A percentile compares a stretch with the other conserved stretches of the same genome.
phyloP scores from a whole-genome alignment of 2,329 filamentous ascomycete genomes.

The Sporothrix curviconia region DNA sequence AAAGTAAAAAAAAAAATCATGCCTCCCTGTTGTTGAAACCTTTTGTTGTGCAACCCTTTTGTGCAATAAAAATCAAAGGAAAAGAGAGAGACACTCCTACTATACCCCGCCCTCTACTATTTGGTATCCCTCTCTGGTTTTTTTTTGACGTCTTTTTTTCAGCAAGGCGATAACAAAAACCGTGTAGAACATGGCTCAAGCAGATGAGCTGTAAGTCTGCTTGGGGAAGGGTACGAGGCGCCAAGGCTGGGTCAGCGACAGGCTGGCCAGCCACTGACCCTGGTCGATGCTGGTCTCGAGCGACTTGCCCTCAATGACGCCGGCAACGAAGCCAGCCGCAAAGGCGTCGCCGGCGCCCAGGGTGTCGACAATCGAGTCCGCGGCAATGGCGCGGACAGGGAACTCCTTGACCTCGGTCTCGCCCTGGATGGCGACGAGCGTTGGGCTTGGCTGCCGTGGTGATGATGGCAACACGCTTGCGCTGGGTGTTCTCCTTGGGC shows the following conservation, averaged over 20 bases:
- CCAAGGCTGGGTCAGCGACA: constrained; percentile 94
- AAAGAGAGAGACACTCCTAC: background rate
- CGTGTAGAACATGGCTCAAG: constrained; percentile 15
- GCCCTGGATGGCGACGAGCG: constrained; percentile 72
- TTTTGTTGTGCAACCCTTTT: constrained; percentile 5
- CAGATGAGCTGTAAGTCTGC: constrained; percentile 58
- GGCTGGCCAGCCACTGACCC: constrained; percentile 91
- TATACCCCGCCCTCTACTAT: no score
- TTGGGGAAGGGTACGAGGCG: constrained; percentile 86
- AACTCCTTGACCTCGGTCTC: constrained; percentile 67
- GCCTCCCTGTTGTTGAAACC: constrained; percentile 28
- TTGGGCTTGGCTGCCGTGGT: constrained; percentile 95
- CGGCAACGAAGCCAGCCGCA: constrained; percentile 86
- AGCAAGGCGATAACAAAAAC: no score
- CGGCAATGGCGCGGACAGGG: constrained; percentile 80
- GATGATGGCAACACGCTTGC: constrained; percentile 80
- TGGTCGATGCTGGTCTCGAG: constrained; percentile 77
- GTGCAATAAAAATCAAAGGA: background rate
- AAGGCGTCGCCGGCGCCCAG: constrained; percentile 80
- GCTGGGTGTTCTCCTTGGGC: constrained; percentile 84
- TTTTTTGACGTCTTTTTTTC: no score
- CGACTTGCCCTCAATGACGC: constrained; percentile 75
- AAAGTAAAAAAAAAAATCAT: constrained; percentile 6
- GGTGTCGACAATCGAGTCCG: constrained; percentile 93
- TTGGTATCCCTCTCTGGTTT: no score